These are phyloP conservation scores for Adansonia rubrostipa DNA, from an alignment of 441 rosid species.

Conservation along the genomic window DNA sequence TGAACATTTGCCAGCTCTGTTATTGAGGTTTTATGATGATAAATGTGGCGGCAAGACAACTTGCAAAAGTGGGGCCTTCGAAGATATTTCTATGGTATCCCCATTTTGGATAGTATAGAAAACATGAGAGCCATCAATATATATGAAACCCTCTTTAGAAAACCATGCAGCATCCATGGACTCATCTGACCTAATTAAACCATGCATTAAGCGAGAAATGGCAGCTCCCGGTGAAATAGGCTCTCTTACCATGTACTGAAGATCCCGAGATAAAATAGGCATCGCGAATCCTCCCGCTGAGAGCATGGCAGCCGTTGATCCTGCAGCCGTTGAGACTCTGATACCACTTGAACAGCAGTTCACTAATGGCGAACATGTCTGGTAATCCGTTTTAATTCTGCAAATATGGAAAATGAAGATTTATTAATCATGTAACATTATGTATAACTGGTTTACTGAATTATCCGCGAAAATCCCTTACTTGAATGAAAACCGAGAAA, in stretches of 20 bases:
- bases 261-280: slow-evolving; percentile 71
- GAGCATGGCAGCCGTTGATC: slow-evolving; percentile 90
- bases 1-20: slow-evolving; percentile 16
- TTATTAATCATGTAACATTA: neutral
- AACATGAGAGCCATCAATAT: slow-evolving; percentile 78
- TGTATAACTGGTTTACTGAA: neutral
- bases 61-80: slow-evolving; percentile 67
- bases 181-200: slow-evolving; percentile 51
- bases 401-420: slow-evolving; percentile 20
- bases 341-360: slow-evolving; percentile 90
- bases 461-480: slow-evolving; percentile 33
- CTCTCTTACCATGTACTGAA: slow-evolving; percentile 90
- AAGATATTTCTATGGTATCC: slow-evolving; percentile 67
- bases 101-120: slow-evolving; percentile 51
- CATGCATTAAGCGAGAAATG: slow-evolving; percentile 60
- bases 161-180: slow-evolving; percentile 62
- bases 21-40: slow-evolving; percentile 19
- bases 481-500: slow-evolving; percentile 89
- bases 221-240: slow-evolving; percentile 66
- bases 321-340: slow-evolving; percentile 86
- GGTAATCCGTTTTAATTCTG: slow-evolving; percentile 57
- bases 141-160: slow-evolving; percentile 63
- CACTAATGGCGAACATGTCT: slow-evolving; percentile 48
- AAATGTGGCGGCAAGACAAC: slow-evolving; percentile 60
- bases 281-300: slow-evolving; percentile 82